A percentile compares a stretch with the other conserved stretches of the same genome.
Conservation (phyloP, 768 basidiomycete genomes). For the Xerocomus spinulosus region DNA sequence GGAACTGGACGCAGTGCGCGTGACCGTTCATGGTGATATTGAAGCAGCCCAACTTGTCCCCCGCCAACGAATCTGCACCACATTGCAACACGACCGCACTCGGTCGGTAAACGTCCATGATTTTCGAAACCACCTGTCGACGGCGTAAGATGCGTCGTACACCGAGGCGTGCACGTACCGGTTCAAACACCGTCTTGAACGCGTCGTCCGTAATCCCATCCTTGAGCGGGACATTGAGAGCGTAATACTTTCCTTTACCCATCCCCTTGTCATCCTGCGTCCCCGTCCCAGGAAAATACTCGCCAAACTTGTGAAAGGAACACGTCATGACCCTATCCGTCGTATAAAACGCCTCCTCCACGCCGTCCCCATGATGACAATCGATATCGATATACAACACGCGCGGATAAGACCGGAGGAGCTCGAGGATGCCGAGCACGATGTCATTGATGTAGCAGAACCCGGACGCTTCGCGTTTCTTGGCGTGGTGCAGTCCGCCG, state of each 20-base stretch:
- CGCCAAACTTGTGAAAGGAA: constrained; percentile 96
- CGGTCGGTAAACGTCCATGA: constrained; percentile 85
- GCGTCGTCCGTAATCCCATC: constrained; percentile 93
- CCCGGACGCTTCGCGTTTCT: constrained; percentile 95
- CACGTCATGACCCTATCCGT: constrained; percentile 97
- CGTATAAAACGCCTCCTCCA: constrained; percentile 98
- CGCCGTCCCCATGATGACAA: constrained; percentile 97
- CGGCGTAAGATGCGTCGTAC: neutral
- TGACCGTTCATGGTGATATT: constrained; percentile 96
- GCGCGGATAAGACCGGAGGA: constrained; percentile 77
- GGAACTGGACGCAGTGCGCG: constrained; percentile 83
- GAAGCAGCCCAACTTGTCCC: constrained; percentile 94
- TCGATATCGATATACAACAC: constrained; percentile 98
- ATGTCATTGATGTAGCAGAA: constrained; percentile 99
- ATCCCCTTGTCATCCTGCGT: constrained; percentile 83
- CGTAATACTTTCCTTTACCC: constrained; percentile 80
- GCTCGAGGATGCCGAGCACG: constrained; percentile 89
- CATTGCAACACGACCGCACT: constrained; percentile 90
- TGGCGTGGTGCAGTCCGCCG: constrained; percentile 98
- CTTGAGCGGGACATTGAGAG: constrained; percentile 89
- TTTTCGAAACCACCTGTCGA: constrained; percentile 69
- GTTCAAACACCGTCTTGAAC: constrained; percentile 86
- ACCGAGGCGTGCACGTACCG: constrained; percentile 47
- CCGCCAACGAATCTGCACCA: constrained; percentile 91
- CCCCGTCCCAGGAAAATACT: constrained; percentile 71